Base-by-base conservation (phyloP, 106 monocot genomes). In the Dioscorea dumetorum region DNA sequence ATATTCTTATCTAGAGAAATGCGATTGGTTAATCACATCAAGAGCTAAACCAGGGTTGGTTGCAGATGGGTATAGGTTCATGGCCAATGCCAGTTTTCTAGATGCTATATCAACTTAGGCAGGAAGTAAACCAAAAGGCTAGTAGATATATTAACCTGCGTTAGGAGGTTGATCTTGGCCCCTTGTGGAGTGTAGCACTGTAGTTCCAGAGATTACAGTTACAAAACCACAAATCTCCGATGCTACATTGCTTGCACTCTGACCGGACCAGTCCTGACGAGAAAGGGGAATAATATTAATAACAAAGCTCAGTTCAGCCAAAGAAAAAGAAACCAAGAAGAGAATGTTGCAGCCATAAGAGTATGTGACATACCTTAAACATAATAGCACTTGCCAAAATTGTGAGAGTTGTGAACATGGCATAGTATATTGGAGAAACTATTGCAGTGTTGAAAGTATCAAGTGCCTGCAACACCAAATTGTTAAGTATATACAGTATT, bases 391-490 rank as follows among this genome's bases (percentile, higher is more conserved):
- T 94, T 35, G 94, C 94, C 48, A 94, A 70, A 61, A 94, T 87
- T 74, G 94, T 94, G 33, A 90, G 70, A 50, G 81, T 87, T 24
- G 94, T 94, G 60, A 94, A 94, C 94, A 94, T 87, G 66, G 84
- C 94, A 73, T 87, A 94, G 60, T 94, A 94, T 19, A 94, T 84
- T 6, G 94, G 90, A 51, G 94, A 94, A 35, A 94, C 94, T 22
- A 94, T 76, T 66, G 93, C 93, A 35, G 93, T 84, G 63, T 93
- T 88, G 77, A 93, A 93, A 66, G 93, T 89, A 75, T 93, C 94
- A 63, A 94, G 52, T 73, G 94, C 89, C 94, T 94, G 84, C 41
- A 41, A 68, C 18, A 17, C 31, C 52, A 50, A 33, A 41, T 48
- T 35, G 48, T 23, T 35, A 32, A 28, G 2, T 28, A 8, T 28